These are phyloP conservation scores for Chaetomium tenue DNA, from an alignment of 495 filamentous ascomycete species.

Conservation along the genomic window DNA sequence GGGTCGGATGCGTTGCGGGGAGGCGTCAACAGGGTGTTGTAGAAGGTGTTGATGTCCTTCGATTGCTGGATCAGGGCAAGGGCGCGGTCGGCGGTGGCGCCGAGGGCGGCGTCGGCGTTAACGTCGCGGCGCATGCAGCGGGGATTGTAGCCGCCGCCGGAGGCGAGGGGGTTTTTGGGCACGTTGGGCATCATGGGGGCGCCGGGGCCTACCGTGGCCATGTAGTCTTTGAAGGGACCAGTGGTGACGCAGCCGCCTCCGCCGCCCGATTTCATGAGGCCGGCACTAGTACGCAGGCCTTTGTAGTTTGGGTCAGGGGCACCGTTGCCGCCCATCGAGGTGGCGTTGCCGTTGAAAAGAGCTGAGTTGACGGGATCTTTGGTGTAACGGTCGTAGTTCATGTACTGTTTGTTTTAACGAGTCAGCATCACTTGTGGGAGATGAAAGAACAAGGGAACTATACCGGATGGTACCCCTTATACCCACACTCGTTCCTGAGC, in stretches of 20 bases:
- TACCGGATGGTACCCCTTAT: conserved; percentile 41
- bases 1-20: conserved; percentile 34
- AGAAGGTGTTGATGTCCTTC: conserved; percentile 52
- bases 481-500: conserved; percentile 65
- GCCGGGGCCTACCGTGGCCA: conserved; percentile 34
- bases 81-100: conserved; percentile 50
- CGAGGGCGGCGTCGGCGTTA: conserved; percentile 48
- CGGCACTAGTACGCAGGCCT: conserved; percentile 32
- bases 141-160: conserved; percentile 39
- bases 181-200: conserved; percentile 31
- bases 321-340: conserved; percentile 40
- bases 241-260: conserved; percentile 61
- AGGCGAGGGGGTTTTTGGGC: conserved; percentile 36
- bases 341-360: conserved; percentile 40
- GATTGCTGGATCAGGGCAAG: conserved; percentile 49
- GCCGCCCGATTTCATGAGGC: conserved; percentile 46
- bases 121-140: conserved; percentile 52
- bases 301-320: conserved; percentile 35
- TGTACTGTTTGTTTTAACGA: too few relatives aligned
- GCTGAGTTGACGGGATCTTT: conserved; percentile 29
- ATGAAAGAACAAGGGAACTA: background rate
- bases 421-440: background rate
- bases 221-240: conserved; percentile 53
- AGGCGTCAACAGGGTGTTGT: conserved; percentile 50
- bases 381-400: too few relatives aligned